Evolutionary conservation across 805 yeast genomes (phyloP).

Genomic region (Yarrowia sp.): DNA sequence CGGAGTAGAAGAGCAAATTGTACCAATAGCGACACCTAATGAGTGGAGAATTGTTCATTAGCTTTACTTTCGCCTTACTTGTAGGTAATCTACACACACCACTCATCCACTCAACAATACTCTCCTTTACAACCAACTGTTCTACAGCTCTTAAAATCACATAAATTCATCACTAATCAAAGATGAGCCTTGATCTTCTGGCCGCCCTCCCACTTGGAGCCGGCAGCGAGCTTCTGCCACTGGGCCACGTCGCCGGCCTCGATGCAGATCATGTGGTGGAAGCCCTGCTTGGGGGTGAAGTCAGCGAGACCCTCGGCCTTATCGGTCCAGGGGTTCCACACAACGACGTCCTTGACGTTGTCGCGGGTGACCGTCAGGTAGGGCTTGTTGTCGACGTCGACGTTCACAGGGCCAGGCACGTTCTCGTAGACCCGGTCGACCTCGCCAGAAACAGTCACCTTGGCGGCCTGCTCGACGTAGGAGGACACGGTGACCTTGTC

Average conservation of each 20-base stretch:
- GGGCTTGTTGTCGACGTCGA: conserved; percentile 69
- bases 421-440: conserved; percentile 79
- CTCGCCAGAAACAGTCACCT: conserved; percentile 48
- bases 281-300: conserved; percentile 83
- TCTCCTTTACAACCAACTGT: no score
- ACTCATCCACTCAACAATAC: no score
- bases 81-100: no score
- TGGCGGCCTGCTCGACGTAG: conserved; percentile 36
- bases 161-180: no score
- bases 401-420: conserved; percentile 54
- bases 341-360: conserved; percentile 69
- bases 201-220: conserved; percentile 69
- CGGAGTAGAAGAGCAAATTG: no score
- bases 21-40: no score
- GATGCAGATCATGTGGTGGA: conserved; percentile 82
- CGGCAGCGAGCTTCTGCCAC: conserved; percentile 63
- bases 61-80: no score
- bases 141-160: no score
- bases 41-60: no score
- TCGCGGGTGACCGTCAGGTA: conserved; percentile 63
- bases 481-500: conserved; percentile 70
- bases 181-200: conserved; percentile 47
- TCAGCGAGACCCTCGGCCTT: conserved; percentile 84
- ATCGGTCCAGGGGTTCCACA: conserved; percentile 96
- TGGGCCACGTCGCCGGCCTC: conserved; percentile 89